These are phyloP conservation scores for Anisodus tanguticus DNA, from an alignment of 257 asterid species.

Conservation along the genomic window DNA sequence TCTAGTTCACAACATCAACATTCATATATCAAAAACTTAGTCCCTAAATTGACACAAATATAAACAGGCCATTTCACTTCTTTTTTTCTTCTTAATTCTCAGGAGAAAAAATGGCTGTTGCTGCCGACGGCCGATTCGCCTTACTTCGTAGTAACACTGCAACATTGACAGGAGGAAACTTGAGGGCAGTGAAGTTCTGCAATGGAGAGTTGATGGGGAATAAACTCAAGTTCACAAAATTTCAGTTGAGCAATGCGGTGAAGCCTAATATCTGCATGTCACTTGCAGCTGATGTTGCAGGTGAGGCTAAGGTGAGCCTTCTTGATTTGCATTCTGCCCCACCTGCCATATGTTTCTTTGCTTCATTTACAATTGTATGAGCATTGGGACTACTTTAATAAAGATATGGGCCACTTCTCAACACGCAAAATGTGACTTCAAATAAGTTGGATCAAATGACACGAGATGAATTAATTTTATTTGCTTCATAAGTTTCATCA, in stretches of 20 bases:
- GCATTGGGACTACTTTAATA: background rate
- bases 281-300: slow-evolving; percentile 66
- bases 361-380: background rate
- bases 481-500: background rate
- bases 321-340: background rate
- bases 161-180: slow-evolving; percentile 43
- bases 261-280: slow-evolving; percentile 56
- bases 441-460: background rate
- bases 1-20: background rate
- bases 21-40: background rate
- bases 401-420: background rate
- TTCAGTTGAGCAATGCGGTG: slow-evolving; percentile 42
- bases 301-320: slow-evolving; percentile 78
- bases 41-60: background rate
- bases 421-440: background rate
- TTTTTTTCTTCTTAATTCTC: slow-evolving; percentile 16
- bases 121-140: slow-evolving; percentile 58
- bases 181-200: slow-evolving; percentile 53
- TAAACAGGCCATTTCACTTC: slow-evolving; percentile 27
- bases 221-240: slow-evolving; percentile 52
- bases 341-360: slow-evolving; percentile 18
- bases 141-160: slow-evolving; percentile 42
- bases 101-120: slow-evolving; percentile 53
- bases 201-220: slow-evolving; percentile 81
- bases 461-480: background rate